Evolutionary conservation across 768 basidiomycete species (phyloP), one percentile per base, ranked within the genome.

Genomic region (Boletus rex-veris): DNA sequence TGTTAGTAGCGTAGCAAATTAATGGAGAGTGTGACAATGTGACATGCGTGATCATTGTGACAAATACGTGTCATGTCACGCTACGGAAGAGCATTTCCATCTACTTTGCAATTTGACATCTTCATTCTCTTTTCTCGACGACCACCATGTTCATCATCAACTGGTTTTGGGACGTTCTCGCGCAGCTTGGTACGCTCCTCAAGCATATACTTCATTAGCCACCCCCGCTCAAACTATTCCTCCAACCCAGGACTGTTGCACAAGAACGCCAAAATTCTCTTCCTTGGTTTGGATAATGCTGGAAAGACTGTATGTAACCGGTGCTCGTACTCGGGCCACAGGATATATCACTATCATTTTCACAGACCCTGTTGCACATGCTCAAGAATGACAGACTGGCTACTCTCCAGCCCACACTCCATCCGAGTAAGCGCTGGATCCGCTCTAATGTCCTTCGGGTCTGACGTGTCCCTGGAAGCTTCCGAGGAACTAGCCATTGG

Each of bases 231-330:
- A 57, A 36, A 48, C 48, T 5, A 40, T 37, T n/a, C 24, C 37
- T 26, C 33, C 38, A 49, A 16, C 35, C 39, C 58, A 95, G 93
- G 93, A 60, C 80, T 96, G 64, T 66, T 88, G 75, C 90, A 94
- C 80, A 97, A 99, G 88, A 98, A 97, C 70, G 97, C 97, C 61
- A 99, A 98, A 83, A 97, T 99, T 70, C 83, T 99, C 59, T 99
- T 99, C 85, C 83, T 99, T 48, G 97, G 97, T 58, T 83, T 98
- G 51, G 96, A 98, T 72, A 99, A 98, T 78, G 97, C 97, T 48
- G 96, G 97, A 69, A 99, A 98, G 82, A 98, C 97, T 55, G 96
- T 97, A 58, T 55, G 88, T 65, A 14, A 1, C 35, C 19, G 1
- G 28, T 55, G 19, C 53, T 54, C n/a, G 10, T 36, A 5, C 37